These are phyloP conservation scores for Neoboletus magnificus DNA, from an alignment of 768 basidiomycete genomes.

Conservation along the genomic window DNA sequence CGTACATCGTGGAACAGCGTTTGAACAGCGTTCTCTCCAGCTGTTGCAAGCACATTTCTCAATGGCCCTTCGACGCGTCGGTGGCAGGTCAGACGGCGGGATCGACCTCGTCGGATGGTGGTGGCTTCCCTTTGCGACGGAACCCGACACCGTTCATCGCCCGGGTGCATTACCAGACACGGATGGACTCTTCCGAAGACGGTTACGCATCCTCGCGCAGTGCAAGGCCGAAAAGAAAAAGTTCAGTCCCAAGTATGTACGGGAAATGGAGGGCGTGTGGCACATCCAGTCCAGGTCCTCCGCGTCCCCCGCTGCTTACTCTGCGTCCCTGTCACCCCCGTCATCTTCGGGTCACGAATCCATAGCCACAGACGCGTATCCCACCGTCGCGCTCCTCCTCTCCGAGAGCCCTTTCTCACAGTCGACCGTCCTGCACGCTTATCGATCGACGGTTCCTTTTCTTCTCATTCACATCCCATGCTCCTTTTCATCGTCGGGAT, in stretches of 20 bases:
- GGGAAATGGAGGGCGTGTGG: conserved; percentile 90
- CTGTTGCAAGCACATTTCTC: conserved; percentile 64
- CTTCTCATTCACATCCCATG: conserved; percentile 76
- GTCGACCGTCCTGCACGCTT: conserved; percentile 62
- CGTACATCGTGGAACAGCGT: conserved; percentile 66
- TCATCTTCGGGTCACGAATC: neutral
- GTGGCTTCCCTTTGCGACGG: conserved; percentile 61
- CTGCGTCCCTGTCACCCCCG: neutral
- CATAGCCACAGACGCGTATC: neutral
- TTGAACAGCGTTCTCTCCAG: conserved; percentile 65
- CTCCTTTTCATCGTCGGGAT: neutral
- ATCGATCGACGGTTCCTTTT: conserved; percentile 74
- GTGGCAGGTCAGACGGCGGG: conserved; percentile 88
- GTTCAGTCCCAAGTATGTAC: conserved; percentile 71
- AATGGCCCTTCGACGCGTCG: conserved; percentile 77
- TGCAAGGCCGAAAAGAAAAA: conserved; percentile 91
- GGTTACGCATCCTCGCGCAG: conserved; percentile 78
- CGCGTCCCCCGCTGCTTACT: too few species aligned
- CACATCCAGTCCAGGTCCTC: conserved; percentile 30
- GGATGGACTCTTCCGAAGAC: conserved; percentile 34
- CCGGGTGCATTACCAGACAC: conserved; percentile 14
- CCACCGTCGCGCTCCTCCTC: conserved; percentile 65
- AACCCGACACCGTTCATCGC: too few species aligned
- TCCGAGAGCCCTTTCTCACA: conserved; percentile 82
- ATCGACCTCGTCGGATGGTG: conserved; percentile 91